A percentile compares a stretch with the other conserved stretches of the same genome.
Conservation (phyloP, 2,329 filamentous ascomycete genomes). For the Neonectria ditissima region DNA sequence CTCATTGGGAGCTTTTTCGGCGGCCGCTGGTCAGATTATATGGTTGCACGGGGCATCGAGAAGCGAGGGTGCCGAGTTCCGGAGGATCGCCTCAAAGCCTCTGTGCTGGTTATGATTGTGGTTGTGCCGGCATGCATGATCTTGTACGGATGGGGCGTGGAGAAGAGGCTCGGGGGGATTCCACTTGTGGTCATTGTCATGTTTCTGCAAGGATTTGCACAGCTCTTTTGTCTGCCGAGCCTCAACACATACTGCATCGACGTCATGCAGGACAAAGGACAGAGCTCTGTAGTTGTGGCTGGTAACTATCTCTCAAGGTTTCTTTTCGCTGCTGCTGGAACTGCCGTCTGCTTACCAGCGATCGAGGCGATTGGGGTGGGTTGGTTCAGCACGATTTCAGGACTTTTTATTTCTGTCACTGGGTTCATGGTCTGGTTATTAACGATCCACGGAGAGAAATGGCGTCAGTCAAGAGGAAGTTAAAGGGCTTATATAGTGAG, state of each 20-base stretch:
- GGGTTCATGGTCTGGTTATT: slow-evolving; percentile 32
- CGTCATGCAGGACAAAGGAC: slow-evolving; percentile 69
- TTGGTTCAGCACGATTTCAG: slow-evolving; percentile 76
- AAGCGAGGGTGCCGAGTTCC: slow-evolving; percentile 68
- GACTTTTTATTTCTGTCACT: slow-evolving; percentile 32
- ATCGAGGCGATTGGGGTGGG: slow-evolving; percentile 78
- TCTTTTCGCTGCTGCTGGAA: slow-evolving; percentile 75
- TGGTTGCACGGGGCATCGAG: slow-evolving; percentile 70
- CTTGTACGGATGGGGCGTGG: slow-evolving; percentile 63
- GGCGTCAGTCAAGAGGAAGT: slow-evolving; percentile 26
- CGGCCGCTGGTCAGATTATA: slow-evolving; percentile 74
- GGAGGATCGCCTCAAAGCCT: slow-evolving; percentile 72
- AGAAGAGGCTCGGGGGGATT: slow-evolving; percentile 59
- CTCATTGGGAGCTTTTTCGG: slow-evolving; percentile 74
- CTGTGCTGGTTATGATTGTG: slow-evolving; percentile 63
- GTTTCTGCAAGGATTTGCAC: slow-evolving; percentile 77
- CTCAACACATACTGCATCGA: slow-evolving; percentile 81
- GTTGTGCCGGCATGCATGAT: slow-evolving; percentile 70
- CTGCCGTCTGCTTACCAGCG: slow-evolving; percentile 76
- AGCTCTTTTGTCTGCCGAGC: slow-evolving; percentile 77
- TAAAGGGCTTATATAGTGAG: neutral
- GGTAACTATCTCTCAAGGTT: slow-evolving; percentile 82
- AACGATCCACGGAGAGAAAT: slow-evolving; percentile 31
- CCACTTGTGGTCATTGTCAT: slow-evolving; percentile 74
- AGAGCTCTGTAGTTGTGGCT: slow-evolving; percentile 76